Evolutionary conservation across 257 asterid species (phyloP), one percentile per base, ranked within the genome.

Genomic region (Solanum peruvianum): DNA sequence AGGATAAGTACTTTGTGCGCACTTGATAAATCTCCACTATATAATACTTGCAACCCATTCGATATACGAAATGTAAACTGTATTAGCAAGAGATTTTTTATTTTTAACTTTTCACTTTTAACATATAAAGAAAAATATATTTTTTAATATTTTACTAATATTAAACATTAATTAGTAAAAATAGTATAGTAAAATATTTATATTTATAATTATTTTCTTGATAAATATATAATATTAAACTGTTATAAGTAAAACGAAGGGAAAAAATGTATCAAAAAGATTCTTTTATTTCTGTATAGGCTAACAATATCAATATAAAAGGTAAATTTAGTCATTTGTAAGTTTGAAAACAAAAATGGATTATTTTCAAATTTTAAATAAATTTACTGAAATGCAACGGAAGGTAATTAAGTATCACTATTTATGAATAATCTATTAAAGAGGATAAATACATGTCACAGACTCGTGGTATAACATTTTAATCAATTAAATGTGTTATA

Each of bases 1-100:
- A 1, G 9, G 9, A 0, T 49, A 21, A 15, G 9, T 49, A 49
- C 21, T 49, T 49, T n/a, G n/a, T 49, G 58, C 9, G 15, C 1
- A 15, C 1, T 49, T 1, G 1, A 3, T 49, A 49, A 15, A 49
- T 1, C 58, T 49, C 3, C 2, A 49, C 9, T 49, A 3, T 49
- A 3, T 49, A 49, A 49, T 49, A 15, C 21, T 7, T 15, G 58
- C 58, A 49, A 49, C 11, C n/a, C 62, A 52, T 11, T 52, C 62
- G 4, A 52, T 4, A 52, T 0, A 6, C 4, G 10, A 3, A 0
- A 52, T 2, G 1, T 52, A 52, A 52, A 52, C 11, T 3, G 1
- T 10, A 52, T 23, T 1, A 52, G 62, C 10, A 52, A 18, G 62
- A 52, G 4, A 52, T 52, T 52, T 16, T 2, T 9, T 7, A 1